Conservation (phyloP, 495 filamentous ascomycete genomes). For the Aspergillus cavernicola region DNA sequence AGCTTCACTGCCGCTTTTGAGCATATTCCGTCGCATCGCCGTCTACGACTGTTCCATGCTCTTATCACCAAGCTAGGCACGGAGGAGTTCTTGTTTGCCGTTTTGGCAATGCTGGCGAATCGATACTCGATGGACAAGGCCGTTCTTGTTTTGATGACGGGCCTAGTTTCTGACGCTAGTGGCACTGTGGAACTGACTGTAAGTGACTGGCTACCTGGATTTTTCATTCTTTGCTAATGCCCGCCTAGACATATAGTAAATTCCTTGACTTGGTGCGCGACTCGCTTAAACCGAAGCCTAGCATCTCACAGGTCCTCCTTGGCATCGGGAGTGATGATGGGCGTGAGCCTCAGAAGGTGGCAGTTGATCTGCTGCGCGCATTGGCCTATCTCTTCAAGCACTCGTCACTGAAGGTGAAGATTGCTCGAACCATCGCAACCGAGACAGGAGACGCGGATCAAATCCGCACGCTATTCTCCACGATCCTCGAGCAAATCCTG, state of each 20-base stretch:
- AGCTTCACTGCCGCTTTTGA: constrained; percentile 95
- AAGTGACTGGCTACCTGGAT: constrained; percentile 11
- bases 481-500: constrained; percentile 64
- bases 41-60: constrained; percentile 73
- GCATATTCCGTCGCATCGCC: constrained; percentile 83
- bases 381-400: constrained; percentile 44
- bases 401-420: constrained; percentile 41
- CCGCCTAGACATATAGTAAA: constrained; percentile 58
- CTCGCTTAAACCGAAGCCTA: constrained; percentile 64
- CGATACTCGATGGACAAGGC: constrained; percentile 42
- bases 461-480: constrained; percentile 64
- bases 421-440: constrained; percentile 35
- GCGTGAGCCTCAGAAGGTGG: constrained; percentile 55
- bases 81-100: constrained; percentile 62
- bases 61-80: constrained; percentile 76
- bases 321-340: constrained; percentile 58
- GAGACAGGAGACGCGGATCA: constrained; percentile 44
- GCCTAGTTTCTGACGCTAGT: constrained; percentile 47
- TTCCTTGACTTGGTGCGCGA: constrained; percentile 70
- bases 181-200: constrained; percentile 62
- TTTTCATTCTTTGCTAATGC: constrained; percentile 12
- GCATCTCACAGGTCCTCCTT: constrained; percentile 65
- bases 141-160: constrained; percentile 42
- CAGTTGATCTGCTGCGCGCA: constrained; percentile 56
- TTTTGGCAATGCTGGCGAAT: constrained; percentile 45